Conservation (phyloP, 768 basidiomycete species). For the Royoungia palumana region DNA sequence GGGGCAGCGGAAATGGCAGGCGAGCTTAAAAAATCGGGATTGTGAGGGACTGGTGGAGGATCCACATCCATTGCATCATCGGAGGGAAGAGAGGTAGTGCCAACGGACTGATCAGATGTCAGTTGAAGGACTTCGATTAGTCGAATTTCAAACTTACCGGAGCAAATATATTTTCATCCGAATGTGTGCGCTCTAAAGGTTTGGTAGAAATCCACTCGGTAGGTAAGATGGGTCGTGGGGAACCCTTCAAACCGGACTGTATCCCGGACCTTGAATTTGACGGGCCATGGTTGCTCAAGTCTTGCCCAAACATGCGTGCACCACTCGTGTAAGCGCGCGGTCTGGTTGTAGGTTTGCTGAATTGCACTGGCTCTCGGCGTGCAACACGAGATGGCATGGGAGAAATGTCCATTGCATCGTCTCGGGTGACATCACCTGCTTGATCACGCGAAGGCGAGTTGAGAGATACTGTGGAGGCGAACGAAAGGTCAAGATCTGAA, state of each 20-base stretch:
- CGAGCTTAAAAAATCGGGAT: conserved; percentile 32
- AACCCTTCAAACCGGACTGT: conserved; percentile 47
- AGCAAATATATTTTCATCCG: conserved; percentile 28
- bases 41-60: conserved; percentile 42
- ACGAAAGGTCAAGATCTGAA: conserved; percentile 79
- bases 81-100: conserved; percentile 41
- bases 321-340: conserved; percentile 66
- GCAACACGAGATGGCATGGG: conserved; percentile 48
- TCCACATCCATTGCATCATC: conserved; percentile 84
- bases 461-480: conserved; percentile 79
- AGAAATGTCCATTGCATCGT: conserved; percentile 80
- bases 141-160: conserved; percentile 21
- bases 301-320: conserved; percentile 68
- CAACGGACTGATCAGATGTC: conserved; percentile 27
- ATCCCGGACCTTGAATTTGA: conserved; percentile 28
- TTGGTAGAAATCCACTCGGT: conserved; percentile 50
- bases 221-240: conserved; percentile 62
- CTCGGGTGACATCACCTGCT: conserved; percentile 45
- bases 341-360: conserved; percentile 36
- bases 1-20: conserved; percentile 49
- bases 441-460: conserved; percentile 61
- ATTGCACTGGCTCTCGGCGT: conserved; percentile 29
- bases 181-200: conserved; percentile 16
- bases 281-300: conserved; percentile 57
- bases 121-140: conserved; percentile 7